Evolutionary conservation across 441 rosid genomes (phyloP).

Genomic region (Adansonia madagascariensis): DNA sequence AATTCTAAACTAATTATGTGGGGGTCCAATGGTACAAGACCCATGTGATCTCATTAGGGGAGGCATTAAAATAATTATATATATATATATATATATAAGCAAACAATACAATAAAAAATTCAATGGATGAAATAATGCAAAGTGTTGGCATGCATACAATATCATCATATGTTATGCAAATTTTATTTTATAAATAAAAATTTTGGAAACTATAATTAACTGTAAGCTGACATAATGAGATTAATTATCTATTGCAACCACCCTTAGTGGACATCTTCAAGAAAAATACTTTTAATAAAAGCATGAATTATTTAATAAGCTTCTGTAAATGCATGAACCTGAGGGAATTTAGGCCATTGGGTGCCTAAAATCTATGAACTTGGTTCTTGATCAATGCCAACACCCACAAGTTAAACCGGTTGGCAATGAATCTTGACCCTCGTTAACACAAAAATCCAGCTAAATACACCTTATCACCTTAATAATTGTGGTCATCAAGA

Average conservation of each 20-base stretch:
- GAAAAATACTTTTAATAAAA: background rate
- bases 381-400: background rate
- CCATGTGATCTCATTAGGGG: slow-evolving; percentile 67
- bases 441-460: background rate
- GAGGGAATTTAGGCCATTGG: slow-evolving; percentile 36
- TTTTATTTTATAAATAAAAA: slow-evolving; percentile 4
- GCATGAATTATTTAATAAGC: slow-evolving; percentile 14
- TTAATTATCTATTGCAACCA: slow-evolving; percentile 30
- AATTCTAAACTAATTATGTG: slow-evolving; percentile 36
- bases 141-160: slow-evolving; percentile 28
- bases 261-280: slow-evolving; percentile 25
- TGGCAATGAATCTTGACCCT: background rate
- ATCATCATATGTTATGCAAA: background rate
- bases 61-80: slow-evolving; percentile 25
- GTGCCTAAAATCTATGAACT: slow-evolving; percentile 28
- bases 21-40: slow-evolving; percentile 49
- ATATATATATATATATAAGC: background rate
- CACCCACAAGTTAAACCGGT: background rate
- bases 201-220: background rate
- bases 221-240: slow-evolving; percentile 11
- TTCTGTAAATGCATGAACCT: background rate
- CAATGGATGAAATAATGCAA: background rate
- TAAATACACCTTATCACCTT: background rate
- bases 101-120: background rate
- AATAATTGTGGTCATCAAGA: slow-evolving; percentile 11